Percentiles rank a stretch among this genome's conserved stretches.
Conservation (phyloP, 176 grass and related monocot species). For the Ampelocalamus luodianensis region DNA sequence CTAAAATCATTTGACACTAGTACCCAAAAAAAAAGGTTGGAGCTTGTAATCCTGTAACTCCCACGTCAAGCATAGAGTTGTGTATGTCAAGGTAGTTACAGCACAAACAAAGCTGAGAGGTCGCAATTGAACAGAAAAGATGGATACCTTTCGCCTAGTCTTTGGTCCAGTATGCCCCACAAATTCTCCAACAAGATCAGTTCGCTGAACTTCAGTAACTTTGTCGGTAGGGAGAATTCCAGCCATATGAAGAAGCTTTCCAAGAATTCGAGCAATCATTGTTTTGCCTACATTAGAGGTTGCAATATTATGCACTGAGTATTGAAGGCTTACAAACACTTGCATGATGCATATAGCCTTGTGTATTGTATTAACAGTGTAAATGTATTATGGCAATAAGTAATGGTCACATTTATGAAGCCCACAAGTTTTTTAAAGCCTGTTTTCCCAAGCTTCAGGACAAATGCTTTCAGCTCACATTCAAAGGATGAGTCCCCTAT, state of each 20-base stretch:
- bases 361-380: constrained; percentile 15
- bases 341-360: constrained; percentile 18
- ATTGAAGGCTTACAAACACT: constrained; percentile 10
- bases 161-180: constrained; percentile 98
- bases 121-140: constrained; percentile 18
- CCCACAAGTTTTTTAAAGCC: not conserved
- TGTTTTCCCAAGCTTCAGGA: constrained; percentile 15
- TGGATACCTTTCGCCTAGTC: constrained; percentile 85
- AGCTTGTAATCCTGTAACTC: not conserved
- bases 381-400: not conserved
- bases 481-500: constrained; percentile 10
- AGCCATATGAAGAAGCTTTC: constrained; percentile 86
- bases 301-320: constrained; percentile 31
- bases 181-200: constrained; percentile 98
- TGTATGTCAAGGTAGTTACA: not conserved
- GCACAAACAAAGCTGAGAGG: constrained; percentile 16
- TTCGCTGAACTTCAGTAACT: constrained; percentile 96
- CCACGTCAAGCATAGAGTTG: constrained; percentile 6
- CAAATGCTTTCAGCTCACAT: constrained; percentile 16
- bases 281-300: constrained; percentile 87
- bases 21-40: not conserved
- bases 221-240: constrained; percentile 88
- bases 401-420: not conserved
- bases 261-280: constrained; percentile 95
- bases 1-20: not conserved